Percentiles rank a stretch among this genome's conserved stretches.
Conservation (phyloP, 2,329 filamentous ascomycete species). For the Cryphonectria japonica region DNA sequence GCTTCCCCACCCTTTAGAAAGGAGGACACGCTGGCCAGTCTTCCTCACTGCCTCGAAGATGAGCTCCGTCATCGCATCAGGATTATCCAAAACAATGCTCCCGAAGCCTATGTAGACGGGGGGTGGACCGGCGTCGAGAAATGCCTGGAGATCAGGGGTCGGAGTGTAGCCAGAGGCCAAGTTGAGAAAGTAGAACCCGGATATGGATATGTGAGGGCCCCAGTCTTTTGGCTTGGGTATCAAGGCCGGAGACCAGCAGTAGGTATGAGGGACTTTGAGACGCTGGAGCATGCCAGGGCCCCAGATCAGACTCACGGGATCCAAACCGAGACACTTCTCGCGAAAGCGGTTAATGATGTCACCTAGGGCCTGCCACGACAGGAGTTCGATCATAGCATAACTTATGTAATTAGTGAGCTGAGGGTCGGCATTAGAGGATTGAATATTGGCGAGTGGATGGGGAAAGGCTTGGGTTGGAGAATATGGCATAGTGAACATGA, state of each 20-base stretch:
- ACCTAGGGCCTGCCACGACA: constrained; percentile 91
- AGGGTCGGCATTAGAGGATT: constrained; percentile 75
- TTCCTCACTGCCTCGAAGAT: constrained; percentile 72
- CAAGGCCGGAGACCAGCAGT: constrained; percentile 85
- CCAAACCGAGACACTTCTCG: constrained; percentile 63
- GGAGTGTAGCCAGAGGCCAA: constrained; percentile 56
- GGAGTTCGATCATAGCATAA: constrained; percentile 84
- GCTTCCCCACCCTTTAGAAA: constrained; percentile 88
- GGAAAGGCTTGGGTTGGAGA: constrained; percentile 83
- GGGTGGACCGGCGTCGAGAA: constrained; percentile 69
- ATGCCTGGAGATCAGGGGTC: constrained; percentile 64
- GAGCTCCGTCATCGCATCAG: constrained; percentile 68
- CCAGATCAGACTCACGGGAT: constrained; percentile 75
- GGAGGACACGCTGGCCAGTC: constrained; percentile 73
- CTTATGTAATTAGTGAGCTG: constrained; percentile 78
- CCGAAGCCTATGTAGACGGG: constrained; percentile 85
- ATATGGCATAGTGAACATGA: constrained; percentile 98
- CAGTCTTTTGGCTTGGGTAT: constrained; percentile 67
- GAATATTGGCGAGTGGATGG: constrained; percentile 77
- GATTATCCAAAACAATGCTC: constrained; percentile 79
- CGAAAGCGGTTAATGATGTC: constrained; percentile 74
- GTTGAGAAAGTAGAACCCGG: too few relatives aligned
- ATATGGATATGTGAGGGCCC: constrained; percentile 37
- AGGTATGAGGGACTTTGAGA: constrained; percentile 81
- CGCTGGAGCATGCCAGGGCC: constrained; percentile 79